Conservation (phyloP, 257 asterid species). For the Striga asiatica region DNA sequence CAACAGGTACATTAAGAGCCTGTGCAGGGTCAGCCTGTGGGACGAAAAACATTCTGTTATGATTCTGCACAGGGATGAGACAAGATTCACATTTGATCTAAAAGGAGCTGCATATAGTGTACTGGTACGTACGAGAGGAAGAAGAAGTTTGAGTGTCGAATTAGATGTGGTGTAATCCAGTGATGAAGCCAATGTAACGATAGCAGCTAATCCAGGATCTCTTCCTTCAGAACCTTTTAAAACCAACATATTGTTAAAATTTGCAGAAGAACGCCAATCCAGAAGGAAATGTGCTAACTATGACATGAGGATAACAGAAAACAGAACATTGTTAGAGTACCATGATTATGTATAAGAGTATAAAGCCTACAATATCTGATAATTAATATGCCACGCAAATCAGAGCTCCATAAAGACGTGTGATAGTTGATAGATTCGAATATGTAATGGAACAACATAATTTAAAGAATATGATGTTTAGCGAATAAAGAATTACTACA, state of each 20-base stretch:
- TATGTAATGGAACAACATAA: not conserved
- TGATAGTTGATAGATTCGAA: not conserved
- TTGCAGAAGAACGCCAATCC: not conserved
- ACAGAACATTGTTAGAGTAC: not conserved
- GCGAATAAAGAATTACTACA: not conserved
- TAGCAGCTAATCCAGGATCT: constrained; percentile 74
- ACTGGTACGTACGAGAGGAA: constrained; percentile 72
- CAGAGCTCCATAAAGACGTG: not conserved
- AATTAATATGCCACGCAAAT: constrained; percentile 2
- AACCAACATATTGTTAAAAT: not conserved
- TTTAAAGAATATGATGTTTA: not conserved
- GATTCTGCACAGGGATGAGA: not conserved
- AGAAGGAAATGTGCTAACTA: not conserved
- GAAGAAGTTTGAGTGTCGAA: constrained; percentile 63
- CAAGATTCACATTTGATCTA: constrained; percentile 2
- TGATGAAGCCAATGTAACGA: constrained; percentile 89
- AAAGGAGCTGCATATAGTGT: not conserved
- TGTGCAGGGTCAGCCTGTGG: constrained; percentile 97
- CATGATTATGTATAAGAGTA: not conserved
- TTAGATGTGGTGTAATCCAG: constrained; percentile 85
- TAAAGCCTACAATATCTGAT: not conserved
- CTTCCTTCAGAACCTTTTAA: constrained; percentile 55
- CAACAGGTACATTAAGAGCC: constrained; percentile 86
- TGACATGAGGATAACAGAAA: not conserved
- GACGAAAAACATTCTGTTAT: constrained; percentile 7